Evolutionary conservation across 495 filamentous ascomycete species (phyloP).

Genomic region (Aspergillus haitiensis): DNA sequence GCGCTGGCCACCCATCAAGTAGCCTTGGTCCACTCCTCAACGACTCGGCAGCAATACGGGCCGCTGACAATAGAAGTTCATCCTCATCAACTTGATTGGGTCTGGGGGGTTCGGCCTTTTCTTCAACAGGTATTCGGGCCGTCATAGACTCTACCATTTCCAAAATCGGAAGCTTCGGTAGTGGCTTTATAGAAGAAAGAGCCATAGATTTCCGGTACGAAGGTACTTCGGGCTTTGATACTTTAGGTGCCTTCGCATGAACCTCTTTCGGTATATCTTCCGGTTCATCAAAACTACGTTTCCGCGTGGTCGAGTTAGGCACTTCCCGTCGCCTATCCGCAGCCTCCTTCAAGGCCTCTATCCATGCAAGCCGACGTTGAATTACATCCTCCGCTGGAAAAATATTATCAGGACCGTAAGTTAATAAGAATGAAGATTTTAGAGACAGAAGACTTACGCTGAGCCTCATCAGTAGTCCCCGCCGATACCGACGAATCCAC

Average conservation of each 20-base stretch:
- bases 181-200: constrained; percentile 33
- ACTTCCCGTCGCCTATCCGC: constrained; percentile 25
- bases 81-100: constrained; percentile 43
- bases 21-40: constrained; percentile 40
- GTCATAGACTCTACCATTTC: constrained; percentile 34
- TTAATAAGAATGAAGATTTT: not conserved
- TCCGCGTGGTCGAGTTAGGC: constrained; percentile 23
- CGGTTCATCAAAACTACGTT: constrained; percentile 29
- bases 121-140: constrained; percentile 26
- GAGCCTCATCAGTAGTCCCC: not conserved
- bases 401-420: not conserved
- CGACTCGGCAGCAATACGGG: constrained; percentile 46
- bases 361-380: constrained; percentile 26
- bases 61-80: constrained; percentile 43
- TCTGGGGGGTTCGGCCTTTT: constrained; percentile 24
- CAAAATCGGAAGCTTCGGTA: constrained; percentile 44
- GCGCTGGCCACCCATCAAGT: constrained; percentile 28
- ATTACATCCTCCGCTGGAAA: constrained; percentile 15
- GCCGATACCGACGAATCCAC: too few species aligned
- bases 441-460: not conserved
- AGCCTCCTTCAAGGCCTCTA: constrained; percentile 22
- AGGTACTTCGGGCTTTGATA: constrained; percentile 19
- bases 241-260: constrained; percentile 30
- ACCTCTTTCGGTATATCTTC: constrained; percentile 16
- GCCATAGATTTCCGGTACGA: constrained; percentile 34